Evolutionary conservation across 2,329 filamentous ascomycete genomes (phyloP), one percentile per base, ranked within the genome.

Genomic region (Pseudogymnoascus pannorum): DNA sequence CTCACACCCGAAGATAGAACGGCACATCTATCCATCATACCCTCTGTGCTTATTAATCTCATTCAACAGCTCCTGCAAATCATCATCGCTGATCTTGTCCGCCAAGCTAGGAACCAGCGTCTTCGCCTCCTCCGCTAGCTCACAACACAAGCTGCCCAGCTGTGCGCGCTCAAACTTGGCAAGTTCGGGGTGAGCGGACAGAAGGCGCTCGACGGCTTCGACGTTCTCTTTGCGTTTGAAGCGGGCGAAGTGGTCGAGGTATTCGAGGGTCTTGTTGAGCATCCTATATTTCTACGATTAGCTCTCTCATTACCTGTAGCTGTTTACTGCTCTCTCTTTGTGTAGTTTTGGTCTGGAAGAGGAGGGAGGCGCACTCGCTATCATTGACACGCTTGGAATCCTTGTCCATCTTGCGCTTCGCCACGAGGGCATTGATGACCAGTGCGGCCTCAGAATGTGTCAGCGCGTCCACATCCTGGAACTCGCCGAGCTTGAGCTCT

Each of bases 171-270:
- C 94, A 73, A 97, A 97, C 74, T 92, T 89, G 70, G 91, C 89
- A 68, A 99, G 79, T 72, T 91, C 86, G 66, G 86, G 85, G 72
- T 91, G 88, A 62, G 87, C 84, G 67, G 89, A 89, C 65, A 97
- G 82, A 68, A 97, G 79, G 63, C 91, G 86, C 76, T 96, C 92
- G 31, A 97, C 91, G n/a, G 91, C 90, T 77, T 96, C 90, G 71
- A 96, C 89, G 67, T 94, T 94, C 74, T 96, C 91, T 74, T 93
- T 92, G 70, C 92, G 87, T 78, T 96, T 96, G 82, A 97, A 97
- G 35, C 94, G 89, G 16, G 92, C 89, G 76, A 99, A 99, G 65
- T 92, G 87, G 70, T 96, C 92, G 60, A 97, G 85, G 76, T 99
- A 97, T 72, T 92, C 91, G 66, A 92, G 83, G 24, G 93, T 97